Base-by-base conservation (phyloP, 2,329 filamentous ascomycete species). In the Lomentospora prolificans region DNA sequence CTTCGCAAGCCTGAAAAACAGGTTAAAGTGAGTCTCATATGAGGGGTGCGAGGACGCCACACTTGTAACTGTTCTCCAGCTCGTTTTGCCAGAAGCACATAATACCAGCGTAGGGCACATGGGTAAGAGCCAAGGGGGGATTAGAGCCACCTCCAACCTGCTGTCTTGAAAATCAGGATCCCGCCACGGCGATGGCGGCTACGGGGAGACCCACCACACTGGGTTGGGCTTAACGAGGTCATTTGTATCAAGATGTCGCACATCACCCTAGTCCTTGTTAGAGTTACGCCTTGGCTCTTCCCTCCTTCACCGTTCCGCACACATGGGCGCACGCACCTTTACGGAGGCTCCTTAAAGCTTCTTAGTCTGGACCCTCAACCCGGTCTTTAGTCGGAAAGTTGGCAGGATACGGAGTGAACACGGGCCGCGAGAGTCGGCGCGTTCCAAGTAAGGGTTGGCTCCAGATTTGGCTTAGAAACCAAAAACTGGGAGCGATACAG, bases 221-320 rank as follows among this genome's bases (percentile, higher is more conserved):
- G 7, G 7, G 14, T 19, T 30, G 27, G 6, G 28, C 41, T 55
- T 30, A 41, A 55, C 39, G 14, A 36, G 53, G 53, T 50, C 53
- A 55, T 33, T 14, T 36, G 41, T 55, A 48, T 33, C 53, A 9
- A 33, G 25, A 50, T 50, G 53, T 55, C 39, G 31, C 53, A 55
- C 53, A 10, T 50, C 28, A 52, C 27, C 41, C 36, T 36, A 5
- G 14, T 8, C 25, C 10, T 24, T 25, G 25, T n/a, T 28, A 10
- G 14, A 46, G 33, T n/a, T 54, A 54, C 52, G 36, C 36, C 36
- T 48, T 24, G 52, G 52, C 31, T 46, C 33, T 17, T 54, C 36
- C 33, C 52, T 31, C 28, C 19, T 31, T 30, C 17, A 17, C n/a
- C 6, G 17, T 5, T 22, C n/a, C 17, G 44, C 25, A 50, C 44